Base-by-base conservation (phyloP, 805 yeast genomes). In the Hermanozyma aechmeae region DNA sequence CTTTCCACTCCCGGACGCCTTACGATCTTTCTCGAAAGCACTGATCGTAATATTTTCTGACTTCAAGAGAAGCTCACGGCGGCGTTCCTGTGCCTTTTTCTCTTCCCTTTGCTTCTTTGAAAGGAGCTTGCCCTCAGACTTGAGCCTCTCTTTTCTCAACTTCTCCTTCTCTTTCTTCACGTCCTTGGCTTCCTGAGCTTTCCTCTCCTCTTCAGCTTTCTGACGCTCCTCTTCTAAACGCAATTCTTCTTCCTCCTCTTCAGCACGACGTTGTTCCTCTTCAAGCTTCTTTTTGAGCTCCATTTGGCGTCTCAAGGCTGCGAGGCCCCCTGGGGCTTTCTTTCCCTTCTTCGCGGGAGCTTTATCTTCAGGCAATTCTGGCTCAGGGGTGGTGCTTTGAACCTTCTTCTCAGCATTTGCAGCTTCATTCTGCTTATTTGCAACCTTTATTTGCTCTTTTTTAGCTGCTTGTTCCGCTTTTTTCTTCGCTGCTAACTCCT, bases 81-180 rank as follows among this genome's bases (percentile, higher is more conserved):
- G 85, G 53, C 82, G 81, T 51, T 89, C 96, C 47, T 78, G 73
- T 23, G 77, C 57, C 30, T 77, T 83, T 62, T 83, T 82, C 53
- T 86, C 95, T 57, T 86, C 95, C 60, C 82, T 85, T 68, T 92
- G 98, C 53, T 87, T 89, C 65, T 84, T 92, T 35, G 96, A 82
- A 51, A 92, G 62, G 31, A 79, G 76, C 53, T 92, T 92, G 50
- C 99, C 99, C 60, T 89, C 96, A 20, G 96, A 92, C 61, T 83
- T 84, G 54, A 92, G 74, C 61, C 84, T 89, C 48, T 92, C 98
- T 42, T 73, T 79, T 67, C 81, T 86, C 35, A 71, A 70, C 59
- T 71, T 80, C 48, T 89, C 96, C 53, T 75, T 82, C 58, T 92
- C 98, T 48, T 77, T 84, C 72, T 82, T 89, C 9, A 65, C 68